phyloP scores from a whole-genome alignment of 495 filamentous ascomycete species.

The Amphirosellinia nigrospora region DNA sequence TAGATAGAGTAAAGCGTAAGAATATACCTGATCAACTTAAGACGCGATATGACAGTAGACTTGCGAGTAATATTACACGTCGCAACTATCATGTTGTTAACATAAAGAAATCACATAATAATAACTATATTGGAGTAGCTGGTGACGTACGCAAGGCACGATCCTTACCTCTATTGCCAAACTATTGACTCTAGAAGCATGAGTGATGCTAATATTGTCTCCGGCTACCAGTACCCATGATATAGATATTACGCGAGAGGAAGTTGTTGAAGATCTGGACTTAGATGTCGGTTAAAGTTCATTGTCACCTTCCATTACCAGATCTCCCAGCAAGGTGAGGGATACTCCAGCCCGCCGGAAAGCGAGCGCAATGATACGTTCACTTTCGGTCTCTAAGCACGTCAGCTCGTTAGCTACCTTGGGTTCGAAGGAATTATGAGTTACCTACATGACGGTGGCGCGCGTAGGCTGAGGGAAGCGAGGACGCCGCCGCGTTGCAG shows the following conservation, averaged over 20 bases:
- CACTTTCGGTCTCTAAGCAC: slow-evolving; percentile 21
- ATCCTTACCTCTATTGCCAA: not conserved
- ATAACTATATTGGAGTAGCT: not conserved
- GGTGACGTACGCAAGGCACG: not conserved
- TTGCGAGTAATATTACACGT: not conserved
- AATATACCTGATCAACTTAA: not conserved
- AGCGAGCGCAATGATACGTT: slow-evolving; percentile 11
- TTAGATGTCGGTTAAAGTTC: slow-evolving; percentile 20
- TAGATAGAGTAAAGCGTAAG: not conserved
- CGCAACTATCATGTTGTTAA: not conserved
- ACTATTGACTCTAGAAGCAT: slow-evolving; percentile 6
- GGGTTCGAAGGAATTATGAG: not conserved
- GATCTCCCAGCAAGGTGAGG: not conserved
- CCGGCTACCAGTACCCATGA: not conserved
- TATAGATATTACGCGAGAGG: slow-evolving; percentile 8
- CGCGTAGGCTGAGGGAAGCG: slow-evolving; percentile 11
- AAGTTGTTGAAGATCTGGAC: not conserved
- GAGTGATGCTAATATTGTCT: slow-evolving; percentile 4
- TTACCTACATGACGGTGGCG: slow-evolving; percentile 13
- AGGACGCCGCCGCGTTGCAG: slow-evolving; percentile 24
- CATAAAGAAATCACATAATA: slow-evolving; percentile 6
- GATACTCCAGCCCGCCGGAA: slow-evolving; percentile 11
- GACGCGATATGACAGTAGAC: not conserved
- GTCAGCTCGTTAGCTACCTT: slow-evolving; percentile 27
- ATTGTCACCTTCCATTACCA: slow-evolving; percentile 15